A percentile compares a stretch with the other conserved stretches of the same genome.
Conservation (phyloP, 495 filamentous ascomycete species). For the Aspergillus incahuasiensis region DNA sequence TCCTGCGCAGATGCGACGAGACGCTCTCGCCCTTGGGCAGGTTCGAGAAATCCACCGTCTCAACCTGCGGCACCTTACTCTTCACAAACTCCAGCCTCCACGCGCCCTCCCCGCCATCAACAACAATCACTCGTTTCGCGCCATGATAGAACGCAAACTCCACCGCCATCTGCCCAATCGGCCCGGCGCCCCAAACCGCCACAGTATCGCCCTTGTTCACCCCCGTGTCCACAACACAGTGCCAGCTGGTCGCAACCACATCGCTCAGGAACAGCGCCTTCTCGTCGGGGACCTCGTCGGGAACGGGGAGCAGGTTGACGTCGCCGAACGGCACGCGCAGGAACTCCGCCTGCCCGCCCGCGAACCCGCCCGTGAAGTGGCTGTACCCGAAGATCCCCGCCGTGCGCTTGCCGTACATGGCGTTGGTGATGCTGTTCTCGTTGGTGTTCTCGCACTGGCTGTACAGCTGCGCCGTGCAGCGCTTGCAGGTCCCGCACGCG, state of each 20-base stretch:
- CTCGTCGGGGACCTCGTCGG: conserved; percentile 80
- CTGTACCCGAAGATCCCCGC: conserved; percentile 55
- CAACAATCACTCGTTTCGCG: conserved; percentile 70
- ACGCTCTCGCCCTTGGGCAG: conserved; percentile 55
- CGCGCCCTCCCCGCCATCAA: conserved; percentile 60
- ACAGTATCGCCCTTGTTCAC: conserved; percentile 76
- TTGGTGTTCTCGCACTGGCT: conserved; percentile 80
- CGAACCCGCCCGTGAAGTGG: conserved; percentile 80
- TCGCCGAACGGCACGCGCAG: conserved; percentile 80
- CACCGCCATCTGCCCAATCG: conserved; percentile 77
- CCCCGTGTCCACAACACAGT: conserved; percentile 77
- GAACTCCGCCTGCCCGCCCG: conserved; percentile 87
- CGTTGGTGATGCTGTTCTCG: conserved; percentile 60
- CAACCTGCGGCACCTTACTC: conserved; percentile 56
- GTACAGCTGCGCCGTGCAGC: conserved; percentile 68
- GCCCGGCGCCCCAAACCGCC: conserved; percentile 62
- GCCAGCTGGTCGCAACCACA: conserved; percentile 73
- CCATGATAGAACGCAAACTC: conserved; percentile 69
- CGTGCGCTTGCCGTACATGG: conserved; percentile 68
- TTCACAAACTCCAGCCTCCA: conserved; percentile 68
- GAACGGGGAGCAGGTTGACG: conserved; percentile 74
- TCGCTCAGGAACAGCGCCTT: conserved; percentile 81
- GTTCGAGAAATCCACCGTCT: conserved; percentile 54
- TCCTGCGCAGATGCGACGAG: conserved; percentile 66
- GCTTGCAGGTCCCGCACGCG: conserved; percentile 63